These are phyloP conservation scores for Xerocomellus intermedius DNA, from an alignment of 768 basidiomycete species.

Conservation along the genomic window DNA sequence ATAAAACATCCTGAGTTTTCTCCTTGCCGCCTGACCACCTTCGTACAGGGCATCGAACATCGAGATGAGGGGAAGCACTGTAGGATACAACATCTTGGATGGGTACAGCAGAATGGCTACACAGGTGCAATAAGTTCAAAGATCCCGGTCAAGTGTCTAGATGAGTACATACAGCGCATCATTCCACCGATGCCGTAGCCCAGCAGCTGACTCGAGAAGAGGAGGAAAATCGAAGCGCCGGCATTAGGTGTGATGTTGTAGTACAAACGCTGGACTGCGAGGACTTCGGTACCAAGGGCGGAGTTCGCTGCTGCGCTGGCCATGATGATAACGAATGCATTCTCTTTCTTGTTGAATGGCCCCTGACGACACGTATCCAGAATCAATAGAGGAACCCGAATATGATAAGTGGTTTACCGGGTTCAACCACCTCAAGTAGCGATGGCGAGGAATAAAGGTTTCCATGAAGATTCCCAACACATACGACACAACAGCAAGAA, in stretches of 20 bases:
- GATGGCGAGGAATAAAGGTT: slow-evolving; percentile 42
- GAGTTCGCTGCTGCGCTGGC: slow-evolving; percentile 53
- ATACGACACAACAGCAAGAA: slow-evolving; percentile 53
- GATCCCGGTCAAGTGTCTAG: not conserved
- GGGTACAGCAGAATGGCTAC: slow-evolving; percentile 39
- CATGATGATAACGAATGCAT: slow-evolving; percentile 58
- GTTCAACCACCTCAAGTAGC: slow-evolving; percentile 49
- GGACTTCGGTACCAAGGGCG: slow-evolving; percentile 53
- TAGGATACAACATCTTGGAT: slow-evolving; percentile 44
- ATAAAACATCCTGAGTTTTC: slow-evolving; percentile 38
- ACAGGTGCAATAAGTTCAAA: not conserved
- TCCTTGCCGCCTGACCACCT: slow-evolving; percentile 37
- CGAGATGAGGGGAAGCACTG: slow-evolving; percentile 22
- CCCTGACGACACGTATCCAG: slow-evolving; percentile 31
- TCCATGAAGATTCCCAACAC: slow-evolving; percentile 48
- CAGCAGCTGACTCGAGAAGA: slow-evolving; percentile 36
- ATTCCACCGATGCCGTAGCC: slow-evolving; percentile 58
- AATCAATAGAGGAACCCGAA: not conserved
- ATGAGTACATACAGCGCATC: slow-evolving; percentile 40
- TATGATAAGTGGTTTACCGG: slow-evolving; percentile 32
- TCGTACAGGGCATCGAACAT: slow-evolving; percentile 40
- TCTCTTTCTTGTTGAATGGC: slow-evolving; percentile 61
- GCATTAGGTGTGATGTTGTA: slow-evolving; percentile 52
- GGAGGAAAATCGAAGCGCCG: slow-evolving; percentile 45
- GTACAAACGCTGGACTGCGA: slow-evolving; percentile 53